These are phyloP conservation scores for Cladosporium colombiae DNA, from an alignment of 2,329 filamentous ascomycete genomes.

Conservation along the genomic window DNA sequence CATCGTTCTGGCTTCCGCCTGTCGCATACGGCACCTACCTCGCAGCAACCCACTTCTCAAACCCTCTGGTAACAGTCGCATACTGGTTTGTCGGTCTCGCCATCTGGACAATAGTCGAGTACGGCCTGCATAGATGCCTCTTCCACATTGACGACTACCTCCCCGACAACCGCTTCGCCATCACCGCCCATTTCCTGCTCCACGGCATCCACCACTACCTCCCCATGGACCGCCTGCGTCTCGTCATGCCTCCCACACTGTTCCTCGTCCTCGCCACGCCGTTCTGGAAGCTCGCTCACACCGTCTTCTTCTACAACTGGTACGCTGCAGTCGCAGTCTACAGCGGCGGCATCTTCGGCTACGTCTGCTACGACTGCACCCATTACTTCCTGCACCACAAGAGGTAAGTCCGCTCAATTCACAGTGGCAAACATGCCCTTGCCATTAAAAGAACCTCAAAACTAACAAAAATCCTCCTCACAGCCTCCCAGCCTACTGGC, in stretches of 20 bases:
- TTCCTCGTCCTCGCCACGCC: constrained; percentile 81
- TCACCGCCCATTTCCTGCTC: constrained; percentile 88
- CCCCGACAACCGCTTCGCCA: constrained; percentile 83
- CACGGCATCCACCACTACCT: constrained; percentile 98
- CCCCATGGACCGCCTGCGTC: constrained; percentile 96
- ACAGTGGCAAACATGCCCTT: too few species aligned
- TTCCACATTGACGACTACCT: constrained; percentile 95
- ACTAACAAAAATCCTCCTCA: neutral
- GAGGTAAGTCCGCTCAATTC: constrained; percentile 60
- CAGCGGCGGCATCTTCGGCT: constrained; percentile 91
- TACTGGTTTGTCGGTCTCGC: constrained; percentile 72
- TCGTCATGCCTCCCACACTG: constrained; percentile 93
- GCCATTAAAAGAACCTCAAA: constrained; percentile 19
- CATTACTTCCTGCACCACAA: constrained; percentile 98
- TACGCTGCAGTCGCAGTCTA: constrained; percentile 74
- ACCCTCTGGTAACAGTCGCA: constrained; percentile 47
- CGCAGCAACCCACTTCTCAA: constrained; percentile 61
- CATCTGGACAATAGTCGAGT: constrained; percentile 90
- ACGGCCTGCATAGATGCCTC: constrained; percentile 81
- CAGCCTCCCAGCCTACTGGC: constrained; percentile 83
- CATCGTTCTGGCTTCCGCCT: constrained; percentile 79
- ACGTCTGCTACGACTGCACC: constrained; percentile 93
- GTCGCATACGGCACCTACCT: constrained; percentile 71
- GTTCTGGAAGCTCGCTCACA: constrained; percentile 89
- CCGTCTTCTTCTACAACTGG: constrained; percentile 83